Conservation (phyloP, 2,329 filamentous ascomycete species). For the Pyrenophora seminiperda region DNA sequence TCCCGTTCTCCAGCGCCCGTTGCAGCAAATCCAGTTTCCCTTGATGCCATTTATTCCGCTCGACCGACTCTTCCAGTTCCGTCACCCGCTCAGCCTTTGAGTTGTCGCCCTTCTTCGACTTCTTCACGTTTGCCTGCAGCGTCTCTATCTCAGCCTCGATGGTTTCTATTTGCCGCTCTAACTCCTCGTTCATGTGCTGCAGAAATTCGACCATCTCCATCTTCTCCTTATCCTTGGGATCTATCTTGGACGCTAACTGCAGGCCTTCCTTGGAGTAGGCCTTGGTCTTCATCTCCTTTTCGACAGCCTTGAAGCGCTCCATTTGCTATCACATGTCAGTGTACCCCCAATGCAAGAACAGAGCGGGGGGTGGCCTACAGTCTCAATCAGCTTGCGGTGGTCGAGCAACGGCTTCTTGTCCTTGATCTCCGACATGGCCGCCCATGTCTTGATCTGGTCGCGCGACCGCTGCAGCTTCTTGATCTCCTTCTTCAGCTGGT, state of each 20-base stretch:
- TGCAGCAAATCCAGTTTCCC: slow-evolving; percentile 89
- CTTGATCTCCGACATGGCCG: slow-evolving; percentile 97
- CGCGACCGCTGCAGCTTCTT: slow-evolving; percentile 98
- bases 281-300: slow-evolving; percentile 99
- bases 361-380: slow-evolving; percentile 62
- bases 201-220: slow-evolving; percentile 87
- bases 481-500: slow-evolving; percentile 98
- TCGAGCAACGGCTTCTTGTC: slow-evolving; percentile 96
- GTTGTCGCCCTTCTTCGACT: slow-evolving; percentile 82
- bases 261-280: slow-evolving; percentile 98
- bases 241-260: slow-evolving; percentile 86
- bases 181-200: slow-evolving; percentile 82
- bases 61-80: slow-evolving; percentile 81
- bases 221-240: slow-evolving; percentile 98
- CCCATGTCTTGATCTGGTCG: slow-evolving; percentile 99
- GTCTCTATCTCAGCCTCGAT: slow-evolving; percentile 88
- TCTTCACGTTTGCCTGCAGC: slow-evolving; percentile 89
- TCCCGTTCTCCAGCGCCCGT: slow-evolving; percentile 89
- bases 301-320: slow-evolving; percentile 99
- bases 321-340: slow-evolving; percentile 73
- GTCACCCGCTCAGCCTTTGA: slow-evolving; percentile 85
- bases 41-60: slow-evolving; percentile 96
- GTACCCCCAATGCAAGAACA: slow-evolving; percentile 14
- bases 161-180: slow-evolving; percentile 90
- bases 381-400: slow-evolving; percentile 95